Base-by-base conservation (phyloP, 192 early-diverging fungal species). In the Backusella tuberculispora region DNA sequence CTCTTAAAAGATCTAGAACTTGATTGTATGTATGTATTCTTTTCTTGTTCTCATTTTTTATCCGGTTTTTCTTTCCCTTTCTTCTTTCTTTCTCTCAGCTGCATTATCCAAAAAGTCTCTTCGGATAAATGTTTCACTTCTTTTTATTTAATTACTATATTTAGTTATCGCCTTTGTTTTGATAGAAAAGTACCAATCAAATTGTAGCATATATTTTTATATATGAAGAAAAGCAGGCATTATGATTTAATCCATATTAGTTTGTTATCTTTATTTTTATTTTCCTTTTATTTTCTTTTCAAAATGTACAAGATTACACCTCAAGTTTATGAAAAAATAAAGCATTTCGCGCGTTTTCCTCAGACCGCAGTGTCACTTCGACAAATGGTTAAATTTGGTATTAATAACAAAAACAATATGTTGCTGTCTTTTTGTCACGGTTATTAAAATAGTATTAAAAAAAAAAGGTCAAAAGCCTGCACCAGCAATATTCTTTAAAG, bases 371-470 rank as follows among this genome's bases (percentile, higher is more conserved):
- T 98, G 21, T 97, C 95, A 26, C 83, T 98, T 64, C 87, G 89
- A 68, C 94, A 98, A 82, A 96, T 98, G 94, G 95, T 97, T 69
- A 92, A 96, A 88, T 98, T 97, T 90, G 95, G 96, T 88, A 85
- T 60, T 48, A 71, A 24, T 21, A 71, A 50, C 24, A 6, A 17
- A 15, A 50, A 37, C 12, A 71, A 14, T 21, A 14, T 29, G 26
- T 70, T 8, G n/a, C 63, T 17, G 5, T 34, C n/a, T 43, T 21
- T 24, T 40, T 67, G 21, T n/a, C 9, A 17, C 50, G n/a, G 9
- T 67, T 67, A 69, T 19, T 21, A 13, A 69, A 72, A 60, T 56
- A 34, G 56, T 43, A 41, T 19, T 8, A 69, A 56, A 14, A 41
- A 34, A 44, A 13, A 64, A 47, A 90, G 88, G 88, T 66, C 89